Percentiles rank a stretch among this genome's conserved stretches.
Evolutionary conservation across 1,284 basidiomycete genomes (phyloP).

Genomic region (Trichosporon inkin): DNA sequence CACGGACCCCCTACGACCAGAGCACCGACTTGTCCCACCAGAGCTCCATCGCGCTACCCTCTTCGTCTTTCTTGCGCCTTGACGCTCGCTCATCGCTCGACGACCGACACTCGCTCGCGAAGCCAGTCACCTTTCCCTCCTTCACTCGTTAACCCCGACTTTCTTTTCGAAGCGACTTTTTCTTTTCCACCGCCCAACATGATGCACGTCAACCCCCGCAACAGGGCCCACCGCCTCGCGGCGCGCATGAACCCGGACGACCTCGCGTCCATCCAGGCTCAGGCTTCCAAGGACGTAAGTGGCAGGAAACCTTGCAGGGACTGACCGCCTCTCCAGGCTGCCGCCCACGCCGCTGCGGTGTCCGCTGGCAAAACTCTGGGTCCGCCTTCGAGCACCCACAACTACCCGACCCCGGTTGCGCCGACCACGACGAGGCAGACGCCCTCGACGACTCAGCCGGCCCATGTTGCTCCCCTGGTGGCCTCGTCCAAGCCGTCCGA

Average conservation of each 20-base stretch:
- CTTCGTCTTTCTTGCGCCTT: too few species aligned
- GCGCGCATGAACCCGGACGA: slow-evolving; percentile 10
- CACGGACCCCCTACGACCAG: too few species aligned
- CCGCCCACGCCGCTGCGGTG: neutral
- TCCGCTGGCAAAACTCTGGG: neutral
- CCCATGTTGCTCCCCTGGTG: neutral
- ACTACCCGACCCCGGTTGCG: neutral
- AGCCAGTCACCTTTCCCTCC: neutral
- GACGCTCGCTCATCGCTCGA: neutral
- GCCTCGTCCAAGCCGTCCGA: neutral
- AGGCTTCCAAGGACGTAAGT: slow-evolving; percentile 3
- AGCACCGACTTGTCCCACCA: too few species aligned
- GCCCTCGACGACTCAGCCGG: neutral
- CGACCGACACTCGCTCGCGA: neutral
- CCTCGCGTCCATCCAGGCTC: slow-evolving; percentile 9
- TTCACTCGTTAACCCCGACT: neutral
- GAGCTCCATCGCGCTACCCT: too few species aligned
- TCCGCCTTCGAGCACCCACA: neutral
- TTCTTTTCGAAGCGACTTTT: neutral
- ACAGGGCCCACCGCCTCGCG: slow-evolving; percentile 10
- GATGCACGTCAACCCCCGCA: slow-evolving; percentile 3
- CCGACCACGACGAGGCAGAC: neutral
- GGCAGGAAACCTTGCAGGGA: too few species aligned
- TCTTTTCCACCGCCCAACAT: neutral
- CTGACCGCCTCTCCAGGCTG: neutral